Evolutionary conservation across 257 asterid species (phyloP).

Genomic region (Jaltomata sinuosa): DNA sequence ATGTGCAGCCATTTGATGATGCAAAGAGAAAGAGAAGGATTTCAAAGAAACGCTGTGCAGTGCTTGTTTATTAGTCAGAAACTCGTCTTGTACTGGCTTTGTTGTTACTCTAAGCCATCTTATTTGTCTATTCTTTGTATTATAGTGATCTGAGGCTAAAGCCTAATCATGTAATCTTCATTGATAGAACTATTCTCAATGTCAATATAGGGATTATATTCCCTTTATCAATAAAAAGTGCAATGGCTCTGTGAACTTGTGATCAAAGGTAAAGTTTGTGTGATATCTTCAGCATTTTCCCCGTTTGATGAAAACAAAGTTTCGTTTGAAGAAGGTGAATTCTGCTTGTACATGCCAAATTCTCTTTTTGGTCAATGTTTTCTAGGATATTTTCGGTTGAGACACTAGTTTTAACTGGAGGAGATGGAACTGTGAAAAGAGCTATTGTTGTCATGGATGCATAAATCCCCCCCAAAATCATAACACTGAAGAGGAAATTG

Average conservation of each 20-base stretch:
- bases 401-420: not conserved
- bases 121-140: not conserved
- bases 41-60: slow-evolving; percentile 39
- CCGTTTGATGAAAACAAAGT: too few relatives aligned
- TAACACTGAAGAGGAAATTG: too few relatives aligned
- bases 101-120: not conserved
- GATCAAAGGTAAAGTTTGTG: too few relatives aligned
- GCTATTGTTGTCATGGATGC: not conserved
- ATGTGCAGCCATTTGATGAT: slow-evolving; percentile 38
- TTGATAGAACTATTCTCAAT: not conserved
- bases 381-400: not conserved
- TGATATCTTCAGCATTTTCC: too few relatives aligned
- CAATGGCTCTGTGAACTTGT: not conserved
- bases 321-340: too few relatives aligned
- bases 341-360: not conserved
- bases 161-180: slow-evolving; percentile 3
- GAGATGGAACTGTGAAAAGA: not conserved
- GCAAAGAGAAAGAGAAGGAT: slow-evolving; percentile 37
- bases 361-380: not conserved
- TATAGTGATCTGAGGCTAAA: slow-evolving; percentile 1
- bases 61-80: slow-evolving; percentile 22
- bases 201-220: not conserved
- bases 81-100: not conserved
- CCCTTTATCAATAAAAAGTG: not conserved
- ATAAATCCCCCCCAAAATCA: too few relatives aligned